Conservation (phyloP, 2,329 filamentous ascomycete species). For the Sporothrix globosa region DNA sequence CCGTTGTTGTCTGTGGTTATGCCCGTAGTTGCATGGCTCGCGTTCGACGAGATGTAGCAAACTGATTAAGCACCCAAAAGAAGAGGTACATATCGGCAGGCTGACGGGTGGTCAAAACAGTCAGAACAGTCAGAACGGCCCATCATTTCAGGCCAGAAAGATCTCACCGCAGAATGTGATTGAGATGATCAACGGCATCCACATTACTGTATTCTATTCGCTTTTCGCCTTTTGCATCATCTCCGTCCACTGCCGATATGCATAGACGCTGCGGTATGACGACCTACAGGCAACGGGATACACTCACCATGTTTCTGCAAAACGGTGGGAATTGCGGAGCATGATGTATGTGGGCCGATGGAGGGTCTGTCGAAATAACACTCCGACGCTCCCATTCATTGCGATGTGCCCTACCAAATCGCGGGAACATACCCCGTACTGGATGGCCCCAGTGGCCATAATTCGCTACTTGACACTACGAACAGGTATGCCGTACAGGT, state of each 20-base stretch:
- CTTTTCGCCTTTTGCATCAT: background rate
- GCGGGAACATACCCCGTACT: background rate
- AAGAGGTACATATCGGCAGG: background rate
- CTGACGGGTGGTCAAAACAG: background rate
- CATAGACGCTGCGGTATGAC: background rate
- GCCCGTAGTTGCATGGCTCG: background rate
- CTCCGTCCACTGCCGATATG: background rate
- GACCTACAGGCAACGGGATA: background rate
- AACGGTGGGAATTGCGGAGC: background rate
- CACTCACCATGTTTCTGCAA: background rate
- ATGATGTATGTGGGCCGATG: background rate
- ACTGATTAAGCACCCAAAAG: conserved; percentile 15
- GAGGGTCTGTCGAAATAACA: background rate
- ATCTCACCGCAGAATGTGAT: too few relatives aligned
- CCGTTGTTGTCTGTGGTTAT: background rate
- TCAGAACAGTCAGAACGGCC: background rate
- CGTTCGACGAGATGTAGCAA: conserved; percentile 1
- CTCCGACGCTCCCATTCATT: background rate
- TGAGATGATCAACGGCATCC: too few relatives aligned
- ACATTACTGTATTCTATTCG: too few relatives aligned
- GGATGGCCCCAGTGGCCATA: background rate
- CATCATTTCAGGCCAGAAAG: background rate
- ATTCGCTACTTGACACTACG: background rate
- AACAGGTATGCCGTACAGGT: background rate
- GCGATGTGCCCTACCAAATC: too few relatives aligned